Evolutionary conservation across 2,329 filamentous ascomycete genomes (phyloP), one percentile per base, ranked within the genome.

Genomic region (Claviceps paspali): DNA sequence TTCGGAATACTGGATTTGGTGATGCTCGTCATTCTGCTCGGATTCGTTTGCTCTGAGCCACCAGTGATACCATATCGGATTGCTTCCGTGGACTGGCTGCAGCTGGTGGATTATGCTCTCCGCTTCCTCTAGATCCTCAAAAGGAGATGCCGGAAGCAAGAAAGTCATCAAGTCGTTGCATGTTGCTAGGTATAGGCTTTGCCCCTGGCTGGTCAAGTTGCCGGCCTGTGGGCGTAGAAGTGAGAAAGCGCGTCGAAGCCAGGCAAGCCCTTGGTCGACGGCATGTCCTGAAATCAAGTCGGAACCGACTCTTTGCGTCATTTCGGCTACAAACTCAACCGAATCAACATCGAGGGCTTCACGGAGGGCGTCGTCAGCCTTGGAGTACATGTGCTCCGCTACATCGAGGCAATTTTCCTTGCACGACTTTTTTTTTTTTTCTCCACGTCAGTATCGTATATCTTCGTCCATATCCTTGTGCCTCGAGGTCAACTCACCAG

Each of bases 371-470:
- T 61, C 57, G 2, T 61, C 57, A 2, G 73, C 57, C 47, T 82
- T 82, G 26, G 56, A 57, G 54, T 79, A 87, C 65, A 91, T 75
- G 53, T 84, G 75, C 38, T 93, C 83, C 21, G 83, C 82, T 33
- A 86, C 70, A 40, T 88, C 81, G 11, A 81, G 63, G 29, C 79
- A 72, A 29, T 73, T 66, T 50, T 86, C 77, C 47, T 76, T 75
- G 76, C 79, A 93, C 22, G 78, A 71, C 83, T 88, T 35, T n/a
- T n/a, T n/a, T n/a, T n/a, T n/a, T n/a, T n/a, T n/a, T n/a, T 14
- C 8, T 33, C 14, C 12, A 3, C 9, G 36, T 53, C 35, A 56
- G 49, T 18, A 22, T n/a, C n/a, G n/a, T n/a, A n/a, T n/a, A n/a
- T n/a, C n/a, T n/a, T n/a, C 30, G 9, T 33, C 18, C 9, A 18